Evolutionary conservation across 2,329 filamentous ascomycete species (phyloP).

Genomic region (Cladosporium oxysporum): DNA sequence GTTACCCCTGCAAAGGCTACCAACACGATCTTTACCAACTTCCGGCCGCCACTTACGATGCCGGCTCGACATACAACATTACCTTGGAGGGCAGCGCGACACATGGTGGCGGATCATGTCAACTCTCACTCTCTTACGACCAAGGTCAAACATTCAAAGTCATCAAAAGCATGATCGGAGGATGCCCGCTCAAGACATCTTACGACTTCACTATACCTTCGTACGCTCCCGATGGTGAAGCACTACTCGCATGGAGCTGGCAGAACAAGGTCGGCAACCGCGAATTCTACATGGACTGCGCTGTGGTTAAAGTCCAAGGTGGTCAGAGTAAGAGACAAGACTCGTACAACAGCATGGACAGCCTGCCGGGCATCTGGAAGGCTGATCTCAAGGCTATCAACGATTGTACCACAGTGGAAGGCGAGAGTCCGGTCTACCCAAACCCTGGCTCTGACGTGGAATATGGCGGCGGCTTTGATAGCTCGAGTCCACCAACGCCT

Average conservation of each 20-base stretch:
- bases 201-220: conserved; percentile 68
- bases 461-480: conserved; percentile 40
- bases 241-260: conserved; percentile 70
- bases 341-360: conserved; percentile 29
- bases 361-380: conserved; percentile 46
- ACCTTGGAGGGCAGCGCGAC: conserved; percentile 60
- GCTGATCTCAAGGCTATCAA: conserved; percentile 47
- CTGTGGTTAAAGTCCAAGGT: conserved; percentile 62
- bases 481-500: conserved; percentile 28
- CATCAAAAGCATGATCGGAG: conserved; percentile 63
- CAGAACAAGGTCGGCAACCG: conserved; percentile 61
- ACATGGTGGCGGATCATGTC: conserved; percentile 69
- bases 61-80: conserved; percentile 65
- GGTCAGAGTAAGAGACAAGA: conserved; percentile 22
- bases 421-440: conserved; percentile 43
- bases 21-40: conserved; percentile 53
- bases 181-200: conserved; percentile 53
- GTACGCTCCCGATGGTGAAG: conserved; percentile 61
- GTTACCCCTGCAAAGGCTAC: conserved; percentile 78
- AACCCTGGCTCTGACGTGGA: conserved; percentile 43
- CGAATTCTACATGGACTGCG: conserved; percentile 88
- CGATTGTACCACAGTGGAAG: conserved; percentile 42
- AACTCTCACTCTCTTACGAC: conserved; percentile 74
- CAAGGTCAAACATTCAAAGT: conserved; percentile 70
- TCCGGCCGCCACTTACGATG: conserved; percentile 61